These are phyloP conservation scores for Lactarius vividus DNA, from an alignment of 768 basidiomycete species.

Conservation along the genomic window DNA sequence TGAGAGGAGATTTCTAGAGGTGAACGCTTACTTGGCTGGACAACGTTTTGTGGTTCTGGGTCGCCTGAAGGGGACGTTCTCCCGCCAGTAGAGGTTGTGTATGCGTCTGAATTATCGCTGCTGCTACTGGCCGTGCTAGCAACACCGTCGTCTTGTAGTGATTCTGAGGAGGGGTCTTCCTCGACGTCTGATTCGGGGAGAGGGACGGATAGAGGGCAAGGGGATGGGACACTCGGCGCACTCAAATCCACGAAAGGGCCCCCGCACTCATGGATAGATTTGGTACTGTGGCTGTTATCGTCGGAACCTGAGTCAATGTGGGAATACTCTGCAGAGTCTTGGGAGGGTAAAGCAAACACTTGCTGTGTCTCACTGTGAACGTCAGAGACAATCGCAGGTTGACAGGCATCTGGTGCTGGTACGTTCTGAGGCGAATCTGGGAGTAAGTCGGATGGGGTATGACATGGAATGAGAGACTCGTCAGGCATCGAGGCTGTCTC, in stretches of 20 bases:
- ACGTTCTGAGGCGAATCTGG: not conserved
- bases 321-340: not conserved
- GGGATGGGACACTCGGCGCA: too few relatives aligned
- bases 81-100: not conserved
- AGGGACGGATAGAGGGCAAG: slow-evolving; percentile 1
- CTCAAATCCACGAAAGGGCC: not conserved
- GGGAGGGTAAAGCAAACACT: not conserved
- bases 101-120: not conserved
- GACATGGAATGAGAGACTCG: not conserved
- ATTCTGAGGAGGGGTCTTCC: not conserved
- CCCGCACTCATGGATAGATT: not conserved
- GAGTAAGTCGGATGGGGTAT: not conserved
- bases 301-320: not conserved
- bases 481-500: slow-evolving; percentile 1
- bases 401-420: not conserved
- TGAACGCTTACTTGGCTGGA: slow-evolving; percentile 4
- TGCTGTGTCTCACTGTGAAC: not conserved
- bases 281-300: not conserved
- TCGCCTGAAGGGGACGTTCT: not conserved
- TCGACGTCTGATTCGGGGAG: slow-evolving; percentile 18
- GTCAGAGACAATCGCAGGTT: not conserved
- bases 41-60: not conserved
- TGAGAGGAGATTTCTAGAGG: not conserved
- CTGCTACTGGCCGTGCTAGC: not conserved
- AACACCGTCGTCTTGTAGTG: not conserved